phyloP scores from a whole-genome alignment of 208 protist genomes.

The Borovskyia barvae region DNA sequence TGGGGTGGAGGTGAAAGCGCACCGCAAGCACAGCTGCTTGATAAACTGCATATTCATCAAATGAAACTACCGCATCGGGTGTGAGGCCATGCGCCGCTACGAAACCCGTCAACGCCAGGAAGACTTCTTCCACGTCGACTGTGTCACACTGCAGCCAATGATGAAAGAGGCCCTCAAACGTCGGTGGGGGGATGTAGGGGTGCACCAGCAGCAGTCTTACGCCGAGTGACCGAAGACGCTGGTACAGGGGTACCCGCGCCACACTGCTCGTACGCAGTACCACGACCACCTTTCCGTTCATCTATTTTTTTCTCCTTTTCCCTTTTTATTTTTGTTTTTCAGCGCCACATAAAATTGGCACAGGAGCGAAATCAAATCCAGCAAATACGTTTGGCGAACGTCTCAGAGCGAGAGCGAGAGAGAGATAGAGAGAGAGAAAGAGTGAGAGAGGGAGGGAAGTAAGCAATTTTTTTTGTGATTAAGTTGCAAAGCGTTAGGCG shows the following conservation, averaged over 20 bases:
- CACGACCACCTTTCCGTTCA: conserved; percentile 64
- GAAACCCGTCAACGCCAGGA: conserved; percentile 27
- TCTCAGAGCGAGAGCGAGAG: no score
- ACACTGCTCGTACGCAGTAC: conserved; percentile 72
- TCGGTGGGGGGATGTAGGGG: conserved; percentile 20
- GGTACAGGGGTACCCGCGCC: conserved; percentile 60
- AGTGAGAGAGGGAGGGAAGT: no score
- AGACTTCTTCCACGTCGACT: conserved; percentile 33
- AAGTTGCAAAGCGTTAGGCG: no score
- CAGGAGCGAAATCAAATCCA: neutral
- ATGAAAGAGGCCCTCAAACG: conserved; percentile 49
- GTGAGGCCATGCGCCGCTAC: conserved; percentile 11
- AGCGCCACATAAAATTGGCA: neutral
- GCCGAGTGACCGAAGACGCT: conserved; percentile 41
- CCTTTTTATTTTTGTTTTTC: neutral
- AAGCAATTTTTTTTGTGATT: no score
- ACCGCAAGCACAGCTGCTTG: conserved; percentile 46
- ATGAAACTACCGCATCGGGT: conserved; percentile 68
- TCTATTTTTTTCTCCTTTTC: neutral
- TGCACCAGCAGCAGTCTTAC: conserved; percentile 54
- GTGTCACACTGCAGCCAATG: conserved; percentile 61
- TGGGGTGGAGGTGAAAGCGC: conserved; percentile 13
- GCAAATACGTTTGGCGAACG: no score
- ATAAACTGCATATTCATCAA: conserved; percentile 85
- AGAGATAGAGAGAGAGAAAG: no score